Evolutionary conservation across 2,329 filamentous ascomycete species (phyloP).

Genomic region (Scleromitrula shiraiana): DNA sequence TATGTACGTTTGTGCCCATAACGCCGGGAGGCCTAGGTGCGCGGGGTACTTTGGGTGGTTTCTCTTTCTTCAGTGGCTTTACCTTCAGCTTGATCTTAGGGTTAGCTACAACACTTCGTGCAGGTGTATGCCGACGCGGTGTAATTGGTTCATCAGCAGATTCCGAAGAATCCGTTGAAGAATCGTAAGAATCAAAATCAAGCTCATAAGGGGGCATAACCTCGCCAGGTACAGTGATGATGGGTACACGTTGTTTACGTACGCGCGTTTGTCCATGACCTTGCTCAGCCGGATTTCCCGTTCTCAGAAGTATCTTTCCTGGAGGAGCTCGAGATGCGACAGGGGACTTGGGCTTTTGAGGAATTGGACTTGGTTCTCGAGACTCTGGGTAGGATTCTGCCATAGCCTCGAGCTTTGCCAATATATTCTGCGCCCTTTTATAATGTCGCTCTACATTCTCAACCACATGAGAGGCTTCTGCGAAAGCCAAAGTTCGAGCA

Average conservation of each 20-base stretch:
- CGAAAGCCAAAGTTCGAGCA: constrained; percentile 50
- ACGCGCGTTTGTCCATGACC: constrained; percentile 11
- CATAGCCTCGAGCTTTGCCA: constrained; percentile 52
- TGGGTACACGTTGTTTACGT: constrained; percentile 36
- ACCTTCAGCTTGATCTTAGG: constrained; percentile 27
- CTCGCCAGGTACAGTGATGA: constrained; percentile 58
- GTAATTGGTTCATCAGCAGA: constrained; percentile 30
- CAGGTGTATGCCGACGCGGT: constrained; percentile 19
- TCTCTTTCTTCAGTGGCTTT: constrained; percentile 20
- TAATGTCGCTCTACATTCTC: constrained; percentile 57
- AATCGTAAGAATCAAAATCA: constrained; percentile 49
- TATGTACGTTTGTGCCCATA: constrained; percentile 31
- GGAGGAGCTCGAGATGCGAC: constrained; percentile 41
- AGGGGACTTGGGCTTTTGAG: constrained; percentile 42
- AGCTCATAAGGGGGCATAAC: constrained; percentile 58
- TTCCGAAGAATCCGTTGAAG: constrained; percentile 20
- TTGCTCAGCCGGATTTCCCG: constrained; percentile 36
- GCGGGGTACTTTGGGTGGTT: constrained; percentile 22
- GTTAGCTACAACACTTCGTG: constrained; percentile 11
- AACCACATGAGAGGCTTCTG: constrained; percentile 55
- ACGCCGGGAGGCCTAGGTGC: constrained; percentile 26
- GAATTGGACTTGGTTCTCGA: constrained; percentile 40
- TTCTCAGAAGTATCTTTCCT: constrained; percentile 37
- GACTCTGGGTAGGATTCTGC: constrained; percentile 49
- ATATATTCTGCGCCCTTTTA: constrained; percentile 49